A percentile compares a stretch with the other conserved stretches of the same genome.
Conservation (phyloP, 1,284 basidiomycete genomes). For the Trametes pubescens region DNA sequence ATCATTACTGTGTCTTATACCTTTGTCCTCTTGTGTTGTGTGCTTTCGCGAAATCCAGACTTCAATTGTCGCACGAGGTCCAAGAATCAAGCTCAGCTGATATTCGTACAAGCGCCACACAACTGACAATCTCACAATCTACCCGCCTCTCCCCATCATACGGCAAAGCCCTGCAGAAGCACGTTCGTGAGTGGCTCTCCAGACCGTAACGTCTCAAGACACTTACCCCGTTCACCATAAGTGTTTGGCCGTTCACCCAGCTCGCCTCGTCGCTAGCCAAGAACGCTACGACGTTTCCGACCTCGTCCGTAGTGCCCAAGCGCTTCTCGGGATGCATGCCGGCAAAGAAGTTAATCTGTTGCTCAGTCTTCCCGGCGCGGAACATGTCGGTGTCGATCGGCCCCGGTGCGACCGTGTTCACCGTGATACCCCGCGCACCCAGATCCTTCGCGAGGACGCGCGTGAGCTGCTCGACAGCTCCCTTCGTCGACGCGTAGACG, state of each 20-base stretch:
- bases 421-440: constrained; percentile 58
- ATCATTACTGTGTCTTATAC: constrained; percentile 11
- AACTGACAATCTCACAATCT: neutral
- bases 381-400: constrained; percentile 63
- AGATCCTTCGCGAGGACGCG: constrained; percentile 67
- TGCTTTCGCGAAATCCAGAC: neutral
- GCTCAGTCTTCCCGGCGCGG: constrained; percentile 58
- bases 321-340: constrained; percentile 55
- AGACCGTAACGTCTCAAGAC: neutral
- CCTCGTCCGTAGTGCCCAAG: constrained; percentile 60
- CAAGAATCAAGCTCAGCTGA: neutral
- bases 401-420: constrained; percentile 65
- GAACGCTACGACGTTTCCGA: constrained; percentile 60
- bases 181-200: neutral
- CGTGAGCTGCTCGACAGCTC: constrained; percentile 64
- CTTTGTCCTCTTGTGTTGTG: neutral
- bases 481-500: constrained; percentile 62
- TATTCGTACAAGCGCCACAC: neutral
- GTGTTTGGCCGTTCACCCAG: constrained; percentile 66
- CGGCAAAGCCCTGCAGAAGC: neutral
- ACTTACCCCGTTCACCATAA: constrained; percentile 62
- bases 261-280: constrained; percentile 58
- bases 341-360: constrained; percentile 54
- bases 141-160: neutral
- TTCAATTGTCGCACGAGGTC: neutral